These are phyloP conservation scores for Musa schizocarpa DNA, from an alignment of 176 grass and related monocot species.

Conservation along the genomic window DNA sequence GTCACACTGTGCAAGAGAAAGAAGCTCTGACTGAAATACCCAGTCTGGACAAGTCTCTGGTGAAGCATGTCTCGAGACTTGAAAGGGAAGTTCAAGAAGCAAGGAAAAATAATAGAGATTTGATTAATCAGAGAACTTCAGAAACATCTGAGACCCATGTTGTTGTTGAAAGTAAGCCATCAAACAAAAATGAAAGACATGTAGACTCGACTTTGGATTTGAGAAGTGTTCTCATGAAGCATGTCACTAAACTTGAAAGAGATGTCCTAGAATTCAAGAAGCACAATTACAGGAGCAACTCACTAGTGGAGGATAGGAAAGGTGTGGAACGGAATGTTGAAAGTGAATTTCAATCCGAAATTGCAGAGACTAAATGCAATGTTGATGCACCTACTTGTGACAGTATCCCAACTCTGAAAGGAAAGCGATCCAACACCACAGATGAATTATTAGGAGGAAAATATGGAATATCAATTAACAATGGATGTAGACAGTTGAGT, in stretches of 20 bases:
- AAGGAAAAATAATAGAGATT: conserved; percentile 22
- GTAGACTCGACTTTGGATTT: conserved; percentile 28
- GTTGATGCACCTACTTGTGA: no score
- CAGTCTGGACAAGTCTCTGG: conserved; percentile 56
- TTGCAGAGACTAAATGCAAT: no score
- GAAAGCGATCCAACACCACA: neutral
- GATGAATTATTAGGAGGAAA: neutral
- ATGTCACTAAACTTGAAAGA: conserved; percentile 51
- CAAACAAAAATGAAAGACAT: neutral
- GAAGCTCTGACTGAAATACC: conserved; percentile 24
- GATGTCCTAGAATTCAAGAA: conserved; percentile 54
- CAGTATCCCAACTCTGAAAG: no score
- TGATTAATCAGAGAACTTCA: neutral
- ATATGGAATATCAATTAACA: no score
- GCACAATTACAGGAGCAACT: conserved; percentile 3
- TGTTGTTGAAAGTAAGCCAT: conserved; percentile 12
- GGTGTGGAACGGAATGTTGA: no score
- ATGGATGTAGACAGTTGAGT: no score
- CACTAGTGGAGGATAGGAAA: conserved; percentile 7
- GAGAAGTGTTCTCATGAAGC: conserved; percentile 49
- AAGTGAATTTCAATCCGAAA: no score
- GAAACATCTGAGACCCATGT: conserved; percentile 14
- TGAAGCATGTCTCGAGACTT: conserved; percentile 47
- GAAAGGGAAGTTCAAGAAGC: conserved; percentile 67
- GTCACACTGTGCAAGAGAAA: conserved; percentile 17